A percentile compares a stretch with the other conserved stretches of the same genome.
phyloP scores from a whole-genome alignment of 2,329 filamentous ascomycete genomes.

The Neopestalotiopsis sp. region DNA sequence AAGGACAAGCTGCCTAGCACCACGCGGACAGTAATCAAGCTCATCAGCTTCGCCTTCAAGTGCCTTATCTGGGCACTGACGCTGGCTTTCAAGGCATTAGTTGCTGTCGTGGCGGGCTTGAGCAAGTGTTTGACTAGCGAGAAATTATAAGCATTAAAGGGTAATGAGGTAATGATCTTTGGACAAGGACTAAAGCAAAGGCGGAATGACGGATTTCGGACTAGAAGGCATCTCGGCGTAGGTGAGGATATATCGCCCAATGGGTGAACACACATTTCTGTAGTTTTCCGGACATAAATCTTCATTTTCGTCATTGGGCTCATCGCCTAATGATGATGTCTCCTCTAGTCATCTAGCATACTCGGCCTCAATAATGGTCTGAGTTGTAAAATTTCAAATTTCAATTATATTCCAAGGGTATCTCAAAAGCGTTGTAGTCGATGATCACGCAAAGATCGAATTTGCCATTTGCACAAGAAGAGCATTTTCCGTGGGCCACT shows the following conservation, averaged over 20 bases:
- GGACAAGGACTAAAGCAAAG: neutral
- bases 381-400: constrained; percentile 11
- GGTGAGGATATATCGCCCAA: neutral
- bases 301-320: neutral
- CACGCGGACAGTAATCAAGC: constrained; percentile 53
- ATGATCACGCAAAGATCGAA: constrained; percentile 1
- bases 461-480: neutral
- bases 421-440: constrained; percentile 10
- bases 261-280: neutral
- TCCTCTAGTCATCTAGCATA: neutral
- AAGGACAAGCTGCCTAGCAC: constrained; percentile 56
- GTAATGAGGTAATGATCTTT: constrained; percentile 8
- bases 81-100: constrained; percentile 58
- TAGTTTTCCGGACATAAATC: neutral
- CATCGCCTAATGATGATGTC: neutral
- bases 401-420: constrained; percentile 22
- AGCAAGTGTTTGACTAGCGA: constrained; percentile 54
- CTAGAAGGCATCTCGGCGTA: neutral
- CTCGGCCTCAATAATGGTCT: neutral
- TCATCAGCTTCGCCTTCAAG: constrained; percentile 60
- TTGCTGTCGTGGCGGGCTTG: constrained; percentile 54
- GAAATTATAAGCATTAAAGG: constrained; percentile 37
- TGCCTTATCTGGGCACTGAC: constrained; percentile 63
- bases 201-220: neutral
- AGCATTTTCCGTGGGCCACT: constrained; percentile 4